These are phyloP conservation scores for Sarcodon aspratus DNA, from an alignment of 768 basidiomycete species.

Conservation along the genomic window DNA sequence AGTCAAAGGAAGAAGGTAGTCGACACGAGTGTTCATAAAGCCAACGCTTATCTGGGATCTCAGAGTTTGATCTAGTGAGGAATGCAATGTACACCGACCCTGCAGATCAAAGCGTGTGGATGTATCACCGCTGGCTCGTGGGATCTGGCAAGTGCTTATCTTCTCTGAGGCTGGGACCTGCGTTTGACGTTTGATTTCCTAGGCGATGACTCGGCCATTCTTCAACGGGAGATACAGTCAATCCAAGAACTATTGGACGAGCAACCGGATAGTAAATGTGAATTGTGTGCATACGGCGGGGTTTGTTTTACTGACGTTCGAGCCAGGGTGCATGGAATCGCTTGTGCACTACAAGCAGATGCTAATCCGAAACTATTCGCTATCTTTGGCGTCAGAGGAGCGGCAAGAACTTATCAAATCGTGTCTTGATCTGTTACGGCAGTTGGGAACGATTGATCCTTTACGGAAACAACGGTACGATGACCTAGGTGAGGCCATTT, in stretches of 20 bases:
- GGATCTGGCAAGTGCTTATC: constrained; percentile 45
- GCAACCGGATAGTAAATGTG: constrained; percentile 91
- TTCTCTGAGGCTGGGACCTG: neutral
- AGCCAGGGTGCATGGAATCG: constrained; percentile 90
- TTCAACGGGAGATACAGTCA: constrained; percentile 65
- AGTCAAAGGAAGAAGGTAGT: constrained; percentile 60
- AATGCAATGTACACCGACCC: constrained; percentile 98
- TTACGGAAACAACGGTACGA: constrained; percentile 56
- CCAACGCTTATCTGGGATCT: neutral
- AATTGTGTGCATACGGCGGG: constrained; percentile 10
- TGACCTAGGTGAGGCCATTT: constrained; percentile 39
- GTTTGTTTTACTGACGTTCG: neutral
- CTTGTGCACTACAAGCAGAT: constrained; percentile 74
- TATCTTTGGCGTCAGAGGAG: constrained; percentile 20
- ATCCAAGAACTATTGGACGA: constrained; percentile 81
- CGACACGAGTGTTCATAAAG: neutral
- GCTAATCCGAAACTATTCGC: constrained; percentile 38
- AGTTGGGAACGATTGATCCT: constrained; percentile 55
- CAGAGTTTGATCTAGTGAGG: constrained; percentile 87
- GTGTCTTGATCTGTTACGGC: constrained; percentile 39
- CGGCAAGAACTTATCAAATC: constrained; percentile 23
- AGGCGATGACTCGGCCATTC: constrained; percentile 48
- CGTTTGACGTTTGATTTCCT: neutral
- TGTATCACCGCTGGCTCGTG: constrained; percentile 97
- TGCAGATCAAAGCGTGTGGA: constrained; percentile 93